Conservation (phyloP, 108 stramenopile species). For the Parietichytrium sp. region DNA sequence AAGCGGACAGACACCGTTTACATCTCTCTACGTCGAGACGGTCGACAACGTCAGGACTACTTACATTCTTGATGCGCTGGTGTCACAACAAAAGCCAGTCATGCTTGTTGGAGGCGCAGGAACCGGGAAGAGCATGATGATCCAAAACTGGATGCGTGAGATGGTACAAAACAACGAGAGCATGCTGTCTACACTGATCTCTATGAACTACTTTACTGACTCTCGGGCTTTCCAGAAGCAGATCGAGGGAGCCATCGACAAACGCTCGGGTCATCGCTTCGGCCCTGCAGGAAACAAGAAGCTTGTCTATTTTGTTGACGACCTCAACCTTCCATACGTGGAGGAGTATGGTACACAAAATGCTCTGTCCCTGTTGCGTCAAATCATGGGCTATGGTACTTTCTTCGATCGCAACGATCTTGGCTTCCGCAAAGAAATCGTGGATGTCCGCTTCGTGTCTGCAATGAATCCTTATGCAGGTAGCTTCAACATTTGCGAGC, state of each 20-base stretch:
- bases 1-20: conserved; percentile 76
- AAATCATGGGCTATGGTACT: conserved; percentile 78
- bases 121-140: conserved; percentile 82
- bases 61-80: conserved; percentile 72
- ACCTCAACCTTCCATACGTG: conserved; percentile 85
- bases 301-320: conserved; percentile 77
- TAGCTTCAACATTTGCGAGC: conserved; percentile 78
- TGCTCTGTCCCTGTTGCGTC: conserved; percentile 77
- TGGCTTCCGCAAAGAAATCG: conserved; percentile 77
- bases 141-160: conserved; percentile 70
- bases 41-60: conserved; percentile 78
- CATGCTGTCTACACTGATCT: conserved; percentile 72
- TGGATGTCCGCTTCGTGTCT: conserved; percentile 79
- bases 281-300: conserved; percentile 75
- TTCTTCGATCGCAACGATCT: conserved; percentile 79
- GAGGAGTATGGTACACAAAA: conserved; percentile 89
- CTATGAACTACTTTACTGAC: conserved; percentile 82
- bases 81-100: conserved; percentile 68
- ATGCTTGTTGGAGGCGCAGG: conserved; percentile 85
- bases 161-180: conserved; percentile 66
- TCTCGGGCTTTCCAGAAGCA: conserved; percentile 73
- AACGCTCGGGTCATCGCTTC: conserved; percentile 74
- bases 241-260: conserved; percentile 78
- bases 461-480: conserved; percentile 88
- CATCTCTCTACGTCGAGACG: conserved; percentile 74